These are phyloP conservation scores for Tulasnella calospora DNA, from an alignment of 768 basidiomycete genomes.

Conservation along the genomic window DNA sequence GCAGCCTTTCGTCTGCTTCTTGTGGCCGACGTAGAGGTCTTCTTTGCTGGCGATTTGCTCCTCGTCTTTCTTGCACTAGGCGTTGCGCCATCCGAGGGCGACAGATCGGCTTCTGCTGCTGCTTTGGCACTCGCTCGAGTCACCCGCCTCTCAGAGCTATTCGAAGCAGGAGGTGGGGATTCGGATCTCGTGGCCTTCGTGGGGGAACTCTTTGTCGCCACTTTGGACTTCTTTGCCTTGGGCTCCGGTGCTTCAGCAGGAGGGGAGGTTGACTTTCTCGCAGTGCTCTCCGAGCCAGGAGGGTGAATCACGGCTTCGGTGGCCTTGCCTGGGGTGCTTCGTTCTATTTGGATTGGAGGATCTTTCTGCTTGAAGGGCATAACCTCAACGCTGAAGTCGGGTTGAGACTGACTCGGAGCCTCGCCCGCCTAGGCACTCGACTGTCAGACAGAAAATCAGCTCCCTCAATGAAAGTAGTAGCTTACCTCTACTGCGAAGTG, in stretches of 20 bases:
- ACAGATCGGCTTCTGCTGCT: background rate
- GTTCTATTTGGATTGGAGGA: background rate
- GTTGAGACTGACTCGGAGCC: background rate
- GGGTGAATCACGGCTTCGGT: background rate
- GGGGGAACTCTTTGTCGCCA: background rate
- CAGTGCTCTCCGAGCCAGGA: background rate
- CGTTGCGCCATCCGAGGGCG: background rate
- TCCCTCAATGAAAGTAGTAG: background rate
- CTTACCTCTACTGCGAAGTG: background rate
- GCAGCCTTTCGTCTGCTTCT: background rate
- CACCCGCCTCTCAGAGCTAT: background rate
- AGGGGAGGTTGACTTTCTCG: background rate
- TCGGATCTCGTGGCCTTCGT: background rate
- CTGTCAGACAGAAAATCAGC: background rate
- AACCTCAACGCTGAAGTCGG: background rate
- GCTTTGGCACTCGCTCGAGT: background rate
- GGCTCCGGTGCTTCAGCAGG: background rate
- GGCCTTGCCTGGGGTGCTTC: background rate
- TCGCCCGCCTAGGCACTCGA: background rate
- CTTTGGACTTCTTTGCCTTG: background rate
- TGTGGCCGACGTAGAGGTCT: background rate
- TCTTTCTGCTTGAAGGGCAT: background rate
- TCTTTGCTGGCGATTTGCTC: background rate
- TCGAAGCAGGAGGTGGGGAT: background rate
- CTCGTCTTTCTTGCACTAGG: background rate